Evolutionary conservation across 2,329 filamentous ascomycete species (phyloP).

Genomic region (Fusarium bulbicola): DNA sequence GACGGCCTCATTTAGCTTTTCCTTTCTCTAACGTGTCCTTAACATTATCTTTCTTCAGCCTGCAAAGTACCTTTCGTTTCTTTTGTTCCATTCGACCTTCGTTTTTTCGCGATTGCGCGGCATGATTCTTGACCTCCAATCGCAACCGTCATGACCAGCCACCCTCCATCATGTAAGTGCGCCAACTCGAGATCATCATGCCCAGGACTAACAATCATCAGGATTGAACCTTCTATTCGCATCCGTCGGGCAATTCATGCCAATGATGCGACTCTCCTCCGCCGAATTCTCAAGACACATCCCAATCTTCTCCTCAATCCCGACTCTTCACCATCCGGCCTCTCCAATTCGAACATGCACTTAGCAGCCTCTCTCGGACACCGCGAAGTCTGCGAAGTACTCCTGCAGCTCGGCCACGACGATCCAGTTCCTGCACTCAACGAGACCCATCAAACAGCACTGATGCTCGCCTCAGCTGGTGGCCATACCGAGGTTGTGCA

Average conservation of each 20-base stretch:
- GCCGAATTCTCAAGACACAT: slow-evolving; percentile 79
- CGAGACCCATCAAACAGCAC: slow-evolving; percentile 79
- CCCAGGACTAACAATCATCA: slow-evolving; percentile 44
- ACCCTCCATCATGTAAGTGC: slow-evolving; percentile 37
- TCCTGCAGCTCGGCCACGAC: slow-evolving; percentile 81
- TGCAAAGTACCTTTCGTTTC: neutral
- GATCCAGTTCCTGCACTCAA: slow-evolving; percentile 77
- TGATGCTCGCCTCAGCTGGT: slow-evolving; percentile 78
- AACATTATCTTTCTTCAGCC: neutral
- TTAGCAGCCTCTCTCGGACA: slow-evolving; percentile 79
- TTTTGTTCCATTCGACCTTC: neutral
- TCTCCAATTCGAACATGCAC: slow-evolving; percentile 86
- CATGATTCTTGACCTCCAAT: slow-evolving; percentile 32
- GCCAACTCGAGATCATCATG: neutral
- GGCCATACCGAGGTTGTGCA: slow-evolving; percentile 80
- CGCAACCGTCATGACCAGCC: slow-evolving; percentile 40
- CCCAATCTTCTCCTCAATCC: slow-evolving; percentile 80
- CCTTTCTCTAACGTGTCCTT: neutral
- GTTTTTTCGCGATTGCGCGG: slow-evolving; percentile 19
- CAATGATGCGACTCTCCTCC: slow-evolving; percentile 76
- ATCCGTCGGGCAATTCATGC: slow-evolving; percentile 83
- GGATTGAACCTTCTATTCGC: slow-evolving; percentile 81
- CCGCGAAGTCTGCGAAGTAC: slow-evolving; percentile 71
- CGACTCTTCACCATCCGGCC: slow-evolving; percentile 71
- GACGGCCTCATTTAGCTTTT: neutral